Percentiles rank a stretch among this genome's conserved stretches.
Evolutionary conservation across 305 asterid genomes (phyloP).

Genomic region (Plantago lanceolata): DNA sequence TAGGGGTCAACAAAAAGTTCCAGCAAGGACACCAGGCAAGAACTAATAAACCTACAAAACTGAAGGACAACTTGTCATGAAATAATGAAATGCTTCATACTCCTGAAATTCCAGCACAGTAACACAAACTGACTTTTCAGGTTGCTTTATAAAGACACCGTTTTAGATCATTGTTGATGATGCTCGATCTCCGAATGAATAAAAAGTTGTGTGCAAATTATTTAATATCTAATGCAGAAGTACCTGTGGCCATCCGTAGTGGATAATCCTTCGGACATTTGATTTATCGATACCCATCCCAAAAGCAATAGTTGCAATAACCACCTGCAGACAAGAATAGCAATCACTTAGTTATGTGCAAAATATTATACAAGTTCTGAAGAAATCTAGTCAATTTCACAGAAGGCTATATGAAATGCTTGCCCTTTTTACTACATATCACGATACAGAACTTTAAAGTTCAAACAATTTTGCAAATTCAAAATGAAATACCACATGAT

Average conservation of each 20-base stretch:
- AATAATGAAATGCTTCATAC: slow-evolving; percentile 17
- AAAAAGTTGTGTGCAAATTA: background rate
- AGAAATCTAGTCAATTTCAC: too few species aligned
- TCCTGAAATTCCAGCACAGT: slow-evolving; percentile 6
- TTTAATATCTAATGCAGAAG: slow-evolving; percentile 13
- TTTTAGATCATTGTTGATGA: background rate
- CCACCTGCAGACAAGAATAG: slow-evolving; percentile 45
- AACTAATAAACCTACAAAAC: slow-evolving; percentile 4
- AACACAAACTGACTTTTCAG: slow-evolving; percentile 3
- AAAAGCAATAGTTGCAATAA: slow-evolving; percentile 81
- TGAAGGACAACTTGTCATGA: background rate
- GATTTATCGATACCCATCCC: slow-evolving; percentile 85
- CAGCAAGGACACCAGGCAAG: slow-evolving; percentile 10
- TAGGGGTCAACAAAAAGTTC: too few species aligned
- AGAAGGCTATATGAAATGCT: too few species aligned
- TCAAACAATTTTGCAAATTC: too few species aligned
- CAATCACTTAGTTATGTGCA: slow-evolving; percentile 15
- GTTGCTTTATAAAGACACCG: slow-evolving; percentile 1
- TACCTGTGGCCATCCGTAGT: slow-evolving; percentile 93
- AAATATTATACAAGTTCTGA: too few species aligned
- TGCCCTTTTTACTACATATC: too few species aligned
- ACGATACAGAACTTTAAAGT: too few species aligned
- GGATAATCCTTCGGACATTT: slow-evolving; percentile 68
- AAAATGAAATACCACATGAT: too few species aligned
- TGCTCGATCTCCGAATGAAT: background rate